Percentiles rank a stretch among this genome's conserved stretches.
Conservation (phyloP, 164 flowering plant species). For the Platanus orientalis region DNA sequence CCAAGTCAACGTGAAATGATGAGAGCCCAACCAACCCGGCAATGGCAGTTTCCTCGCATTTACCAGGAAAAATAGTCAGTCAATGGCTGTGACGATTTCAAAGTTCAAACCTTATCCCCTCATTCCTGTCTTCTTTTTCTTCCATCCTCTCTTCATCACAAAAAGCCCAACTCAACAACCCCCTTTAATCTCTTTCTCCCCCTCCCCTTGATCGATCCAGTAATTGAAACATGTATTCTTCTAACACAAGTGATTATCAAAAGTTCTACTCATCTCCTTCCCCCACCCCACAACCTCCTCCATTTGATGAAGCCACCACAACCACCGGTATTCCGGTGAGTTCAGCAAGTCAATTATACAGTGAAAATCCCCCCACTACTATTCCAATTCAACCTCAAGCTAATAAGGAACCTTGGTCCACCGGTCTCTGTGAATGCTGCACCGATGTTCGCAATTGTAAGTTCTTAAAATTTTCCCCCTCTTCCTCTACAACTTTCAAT, state of each 20-base stretch:
- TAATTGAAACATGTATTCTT: not conserved
- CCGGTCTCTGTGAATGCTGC: conserved; percentile 10
- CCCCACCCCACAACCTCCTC: not conserved
- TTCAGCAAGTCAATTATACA: not conserved
- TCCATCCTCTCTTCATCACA: too few species aligned
- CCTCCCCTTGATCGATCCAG: too few species aligned
- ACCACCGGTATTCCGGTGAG: conserved; percentile 8
- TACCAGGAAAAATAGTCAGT: too few species aligned
- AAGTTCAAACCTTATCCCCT: too few species aligned
- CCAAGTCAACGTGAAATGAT: too few species aligned
- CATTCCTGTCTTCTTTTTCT: too few species aligned
- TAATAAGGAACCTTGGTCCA: conserved; percentile 3
- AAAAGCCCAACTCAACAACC: too few species aligned
- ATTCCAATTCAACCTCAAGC: not conserved
- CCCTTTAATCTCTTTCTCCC: too few species aligned
- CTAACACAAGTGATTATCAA: not conserved
- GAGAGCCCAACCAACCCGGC: too few species aligned
- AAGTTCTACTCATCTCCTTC: not conserved
- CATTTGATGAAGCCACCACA: not conserved
- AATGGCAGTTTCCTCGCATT: too few species aligned
- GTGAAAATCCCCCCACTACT: not conserved
- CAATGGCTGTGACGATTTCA: too few species aligned
- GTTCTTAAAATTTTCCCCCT: not conserved
- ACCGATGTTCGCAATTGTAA: conserved; percentile 4
- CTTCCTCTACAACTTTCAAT: too few species aligned